Evolutionary conservation across 768 basidiomycete species (phyloP).

Genomic region (Kwoniella heveanensis): DNA sequence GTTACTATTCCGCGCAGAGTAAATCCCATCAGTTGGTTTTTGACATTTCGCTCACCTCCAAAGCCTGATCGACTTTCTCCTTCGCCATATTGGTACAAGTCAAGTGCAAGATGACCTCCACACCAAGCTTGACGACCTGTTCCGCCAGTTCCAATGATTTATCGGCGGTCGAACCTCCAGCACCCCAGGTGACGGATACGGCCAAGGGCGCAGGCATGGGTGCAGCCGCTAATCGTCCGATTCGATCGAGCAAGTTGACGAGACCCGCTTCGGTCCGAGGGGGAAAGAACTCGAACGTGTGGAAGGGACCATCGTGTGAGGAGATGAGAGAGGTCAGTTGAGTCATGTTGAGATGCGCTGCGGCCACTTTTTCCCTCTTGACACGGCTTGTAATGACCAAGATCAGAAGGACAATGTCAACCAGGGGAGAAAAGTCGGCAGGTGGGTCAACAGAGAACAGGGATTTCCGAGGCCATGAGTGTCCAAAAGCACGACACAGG

Average conservation of each 20-base stretch:
- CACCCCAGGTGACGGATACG: constrained; percentile 95
- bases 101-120: constrained; percentile 55
- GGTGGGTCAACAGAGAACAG: too few species aligned
- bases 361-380: neutral
- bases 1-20: too few species aligned
- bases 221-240: constrained; percentile 70
- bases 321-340: constrained; percentile 68
- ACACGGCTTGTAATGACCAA: neutral
- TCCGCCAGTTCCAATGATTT: constrained; percentile 81
- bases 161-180: constrained; percentile 88
- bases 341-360: constrained; percentile 18
- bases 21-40: neutral
- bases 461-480: too few species aligned
- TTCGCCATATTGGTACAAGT: constrained; percentile 57
- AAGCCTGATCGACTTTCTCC: constrained; percentile 52
- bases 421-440: neutral
- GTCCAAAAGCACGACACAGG: constrained; percentile 1
- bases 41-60: constrained; percentile 41
- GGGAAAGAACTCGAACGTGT: constrained; percentile 95
- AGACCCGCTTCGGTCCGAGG: constrained; percentile 87
- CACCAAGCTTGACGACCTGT: constrained; percentile 45
- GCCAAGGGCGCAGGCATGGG: constrained; percentile 71
- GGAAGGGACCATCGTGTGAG: constrained; percentile 66
- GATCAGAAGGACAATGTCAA: neutral
- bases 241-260: constrained; percentile 84